Evolutionary conservation across 768 basidiomycete species (phyloP), one percentile per base, ranked within the genome.

Genomic region (Phallus indusiatus): DNA sequence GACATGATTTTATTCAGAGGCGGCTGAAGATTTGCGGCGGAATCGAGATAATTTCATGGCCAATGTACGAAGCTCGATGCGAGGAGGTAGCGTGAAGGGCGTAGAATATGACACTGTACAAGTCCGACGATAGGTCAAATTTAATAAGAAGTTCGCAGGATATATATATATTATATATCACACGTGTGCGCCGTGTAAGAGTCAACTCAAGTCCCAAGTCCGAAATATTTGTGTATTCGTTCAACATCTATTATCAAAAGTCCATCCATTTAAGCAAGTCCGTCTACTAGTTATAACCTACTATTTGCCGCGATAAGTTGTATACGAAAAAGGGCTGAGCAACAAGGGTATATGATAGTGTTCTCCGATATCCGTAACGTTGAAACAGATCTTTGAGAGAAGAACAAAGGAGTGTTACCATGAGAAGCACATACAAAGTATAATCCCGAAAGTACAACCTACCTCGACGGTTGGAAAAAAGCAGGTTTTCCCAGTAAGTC

Each of bases 391-490:
- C 93, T 91, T 61, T 28, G 28, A 7, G n/a, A 7, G 28, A 9
- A 37, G 14, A 17, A 36, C n/a, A 17, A 12, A 53, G 36, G 57
- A 28, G 28, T 54, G 18, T 35, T 17, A 54, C 21, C 37, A 20
- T 35, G 33, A 57, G 20, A n/a, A 35, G n/a, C 11, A n/a, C 28
- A 24, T 18, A 20, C 37, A 22, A 0, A 55, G 48, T 35, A 36
- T n/a, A 14, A 42, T 64, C 50, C 14, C 37, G 53, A 47, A n/a
- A 53, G 24, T 22, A 21, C n/a, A 7, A 64, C 76, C 58, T 64
- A 92, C 93, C 80, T 96, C 93, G 6, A 95, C 86, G 79, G 84
- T 85, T 2, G 94, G 94, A 73, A 93, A 95, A 67, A 96, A 95
- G 6, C 86, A 86, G n/a, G 80, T 75, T 50, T 82, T 77, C 16